Evolutionary conservation across 2,329 filamentous ascomycete species (phyloP).

Genomic region (Aspergillus sclerotialis): DNA sequence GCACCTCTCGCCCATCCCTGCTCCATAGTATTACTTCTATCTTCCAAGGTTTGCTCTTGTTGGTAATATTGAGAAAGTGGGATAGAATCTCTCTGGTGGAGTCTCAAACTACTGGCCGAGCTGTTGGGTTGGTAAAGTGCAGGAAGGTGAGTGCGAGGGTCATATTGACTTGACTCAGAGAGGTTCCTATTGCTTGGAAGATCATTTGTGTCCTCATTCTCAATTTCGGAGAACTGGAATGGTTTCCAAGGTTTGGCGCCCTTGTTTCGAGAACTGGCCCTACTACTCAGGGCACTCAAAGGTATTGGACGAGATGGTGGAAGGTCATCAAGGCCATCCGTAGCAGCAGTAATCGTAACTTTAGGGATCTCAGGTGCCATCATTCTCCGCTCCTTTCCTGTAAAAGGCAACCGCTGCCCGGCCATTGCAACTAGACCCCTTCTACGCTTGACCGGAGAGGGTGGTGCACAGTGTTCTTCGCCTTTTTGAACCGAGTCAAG

Average conservation of each 20-base stretch:
- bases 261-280: slow-evolving; percentile 12
- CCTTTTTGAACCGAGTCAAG: no score
- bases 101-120: slow-evolving; percentile 2
- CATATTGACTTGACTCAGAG: slow-evolving; percentile 2
- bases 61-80: slow-evolving; percentile 1
- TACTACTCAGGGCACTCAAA: slow-evolving; percentile 13
- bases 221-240: slow-evolving; percentile 6
- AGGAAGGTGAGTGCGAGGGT: slow-evolving; percentile 6
- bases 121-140: slow-evolving; percentile 2
- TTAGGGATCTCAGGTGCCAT: slow-evolving; percentile 9
- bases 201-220: slow-evolving; percentile 3
- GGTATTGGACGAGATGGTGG: slow-evolving; percentile 18
- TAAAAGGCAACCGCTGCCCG: no score
- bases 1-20: slow-evolving; percentile 5
- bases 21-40: slow-evolving; percentile 1
- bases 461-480: no score
- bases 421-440: no score
- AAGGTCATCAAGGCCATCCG: slow-evolving; percentile 13
- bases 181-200: slow-evolving; percentile 1
- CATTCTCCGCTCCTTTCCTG: no score
- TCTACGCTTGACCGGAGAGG: no score
- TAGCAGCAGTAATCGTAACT: no score
- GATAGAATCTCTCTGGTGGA: background rate
- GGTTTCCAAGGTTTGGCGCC: slow-evolving; percentile 13
- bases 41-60: background rate